These are phyloP conservation scores for Salix caprea DNA, from an alignment of 345 rosid genomes.

Conservation along the genomic window DNA sequence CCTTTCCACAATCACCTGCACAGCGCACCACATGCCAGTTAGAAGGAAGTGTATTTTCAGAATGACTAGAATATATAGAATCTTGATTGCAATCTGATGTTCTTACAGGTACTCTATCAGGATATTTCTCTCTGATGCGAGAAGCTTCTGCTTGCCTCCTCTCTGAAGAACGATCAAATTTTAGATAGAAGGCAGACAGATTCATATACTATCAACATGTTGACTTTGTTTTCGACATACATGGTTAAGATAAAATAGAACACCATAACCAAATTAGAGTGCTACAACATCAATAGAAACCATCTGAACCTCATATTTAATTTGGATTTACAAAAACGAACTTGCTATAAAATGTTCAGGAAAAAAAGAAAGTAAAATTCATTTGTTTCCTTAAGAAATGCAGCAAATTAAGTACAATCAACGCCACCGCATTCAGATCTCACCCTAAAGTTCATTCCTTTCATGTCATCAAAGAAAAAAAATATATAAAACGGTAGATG, in stretches of 20 bases:
- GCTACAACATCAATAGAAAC: no score
- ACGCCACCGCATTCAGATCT: neutral
- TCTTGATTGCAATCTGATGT: neutral
- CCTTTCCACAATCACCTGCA: constrained; percentile 90
- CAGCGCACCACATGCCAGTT: constrained; percentile 22
- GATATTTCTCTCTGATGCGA: constrained; percentile 82
- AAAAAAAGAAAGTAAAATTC: neutral
- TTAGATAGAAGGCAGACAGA: neutral
- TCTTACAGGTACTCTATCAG: constrained; percentile 86
- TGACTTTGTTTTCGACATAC: neutral
- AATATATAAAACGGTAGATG: neutral
- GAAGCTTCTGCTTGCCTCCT: constrained; percentile 75
- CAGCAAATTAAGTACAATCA: neutral
- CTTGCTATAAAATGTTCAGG: no score
- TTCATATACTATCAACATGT: neutral
- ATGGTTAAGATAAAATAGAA: neutral
- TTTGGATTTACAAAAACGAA: no score
- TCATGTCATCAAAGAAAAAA: neutral
- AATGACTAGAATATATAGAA: neutral
- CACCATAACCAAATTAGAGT: no score
- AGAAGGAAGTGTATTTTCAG: neutral
- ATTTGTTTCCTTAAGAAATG: neutral
- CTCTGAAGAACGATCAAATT: constrained; percentile 35
- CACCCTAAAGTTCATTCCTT: neutral
- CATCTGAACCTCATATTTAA: no score